These are phyloP conservation scores for Sporobolomyces pararoseus DNA, from an alignment of 768 basidiomycete genomes.

Conservation along the genomic window DNA sequence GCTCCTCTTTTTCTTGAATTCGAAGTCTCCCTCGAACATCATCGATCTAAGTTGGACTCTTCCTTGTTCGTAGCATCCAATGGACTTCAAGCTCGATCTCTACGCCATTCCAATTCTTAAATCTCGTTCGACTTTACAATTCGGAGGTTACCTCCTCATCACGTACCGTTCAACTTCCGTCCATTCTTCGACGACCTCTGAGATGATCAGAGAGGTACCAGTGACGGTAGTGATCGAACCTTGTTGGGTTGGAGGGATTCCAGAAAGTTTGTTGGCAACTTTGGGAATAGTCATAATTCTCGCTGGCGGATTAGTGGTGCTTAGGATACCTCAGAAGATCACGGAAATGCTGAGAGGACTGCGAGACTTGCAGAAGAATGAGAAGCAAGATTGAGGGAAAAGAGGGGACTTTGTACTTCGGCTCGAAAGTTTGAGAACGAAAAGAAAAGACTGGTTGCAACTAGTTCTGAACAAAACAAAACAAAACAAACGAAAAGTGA, in stretches of 20 bases:
- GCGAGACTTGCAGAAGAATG: background rate
- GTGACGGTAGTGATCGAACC: constrained; percentile 14
- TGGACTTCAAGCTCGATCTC: constrained; percentile 2
- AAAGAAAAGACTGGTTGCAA: background rate
- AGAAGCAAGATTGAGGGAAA: too few relatives aligned
- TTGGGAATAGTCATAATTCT: background rate
- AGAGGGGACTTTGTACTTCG: too few relatives aligned
- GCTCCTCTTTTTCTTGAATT: constrained; percentile 45
- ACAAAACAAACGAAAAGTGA: background rate
- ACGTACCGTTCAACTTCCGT: background rate
- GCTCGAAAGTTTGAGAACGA: too few relatives aligned
- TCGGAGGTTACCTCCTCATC: background rate
- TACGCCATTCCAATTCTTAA: background rate
- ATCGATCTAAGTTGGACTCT: background rate
- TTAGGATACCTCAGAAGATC: background rate
- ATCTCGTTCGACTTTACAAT: background rate
- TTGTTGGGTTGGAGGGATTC: background rate
- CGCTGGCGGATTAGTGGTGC: background rate
- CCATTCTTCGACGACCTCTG: background rate
- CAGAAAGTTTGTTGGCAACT: background rate
- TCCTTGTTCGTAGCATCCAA: constrained; percentile 50
- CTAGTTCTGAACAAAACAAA: background rate
- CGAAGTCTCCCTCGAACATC: background rate
- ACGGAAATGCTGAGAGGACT: background rate
- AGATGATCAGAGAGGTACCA: background rate